Evolutionary conservation across 805 yeast genomes (phyloP).

Genomic region (Ogataea methanolica): DNA sequence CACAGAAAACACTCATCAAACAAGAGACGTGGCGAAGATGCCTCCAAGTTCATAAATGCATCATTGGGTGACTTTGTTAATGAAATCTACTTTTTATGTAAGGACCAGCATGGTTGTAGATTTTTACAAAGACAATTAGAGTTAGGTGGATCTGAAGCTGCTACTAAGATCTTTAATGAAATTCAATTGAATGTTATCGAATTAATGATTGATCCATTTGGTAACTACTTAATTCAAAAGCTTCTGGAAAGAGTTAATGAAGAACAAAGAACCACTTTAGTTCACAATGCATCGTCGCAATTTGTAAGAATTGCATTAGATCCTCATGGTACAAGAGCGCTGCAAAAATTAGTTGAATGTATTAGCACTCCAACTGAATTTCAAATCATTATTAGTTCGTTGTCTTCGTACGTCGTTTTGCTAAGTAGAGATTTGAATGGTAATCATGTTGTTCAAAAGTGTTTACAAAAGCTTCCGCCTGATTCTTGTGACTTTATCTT

Average conservation of each 20-base stretch:
- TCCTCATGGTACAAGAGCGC: conserved; percentile 94
- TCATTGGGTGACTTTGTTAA: conserved; percentile 64
- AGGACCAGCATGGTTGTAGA: conserved; percentile 96
- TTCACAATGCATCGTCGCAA: conserved; percentile 66
- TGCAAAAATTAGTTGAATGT: conserved; percentile 88
- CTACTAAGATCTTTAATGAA: conserved; percentile 76
- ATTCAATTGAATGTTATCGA: conserved; percentile 74
- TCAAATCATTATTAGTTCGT: conserved; percentile 35
- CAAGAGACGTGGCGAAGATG: conserved; percentile 54
- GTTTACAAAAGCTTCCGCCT: conserved; percentile 67
- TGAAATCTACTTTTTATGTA: conserved; percentile 75
- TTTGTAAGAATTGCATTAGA: conserved; percentile 80
- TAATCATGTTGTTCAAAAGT: conserved; percentile 93
- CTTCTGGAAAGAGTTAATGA: conserved; percentile 69
- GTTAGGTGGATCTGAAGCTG: conserved; percentile 52
- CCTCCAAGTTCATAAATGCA: conserved; percentile 64
- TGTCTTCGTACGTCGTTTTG: conserved; percentile 62
- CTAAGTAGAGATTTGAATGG: conserved; percentile 90
- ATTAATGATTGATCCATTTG: conserved; percentile 93
- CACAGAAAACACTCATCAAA: conserved; percentile 32
- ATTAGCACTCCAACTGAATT: conserved; percentile 70
- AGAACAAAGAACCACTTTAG: conserved; percentile 65
- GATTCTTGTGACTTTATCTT: conserved; percentile 83
- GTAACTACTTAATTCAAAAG: conserved; percentile 93
- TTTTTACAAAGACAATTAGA: conserved; percentile 86